A percentile compares a stretch with the other conserved stretches of the same genome.
Conservation (phyloP, 1,284 basidiomycete genomes). For the Limonomyces culmigenus region DNA sequence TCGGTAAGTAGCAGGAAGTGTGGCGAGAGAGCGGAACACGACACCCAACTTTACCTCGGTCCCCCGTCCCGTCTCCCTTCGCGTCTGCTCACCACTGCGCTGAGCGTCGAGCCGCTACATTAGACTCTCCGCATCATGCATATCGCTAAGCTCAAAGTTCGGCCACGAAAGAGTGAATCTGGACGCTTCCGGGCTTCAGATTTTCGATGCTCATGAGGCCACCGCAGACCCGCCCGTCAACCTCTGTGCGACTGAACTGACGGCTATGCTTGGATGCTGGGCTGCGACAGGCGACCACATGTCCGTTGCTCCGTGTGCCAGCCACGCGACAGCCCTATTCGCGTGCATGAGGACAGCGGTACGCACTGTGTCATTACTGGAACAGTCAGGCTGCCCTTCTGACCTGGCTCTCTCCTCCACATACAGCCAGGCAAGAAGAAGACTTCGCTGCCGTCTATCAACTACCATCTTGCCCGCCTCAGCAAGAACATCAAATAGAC, state of each 20-base stretch:
- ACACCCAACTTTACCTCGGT: not conserved
- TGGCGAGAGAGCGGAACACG: not conserved
- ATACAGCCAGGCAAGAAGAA: conserved; percentile 47
- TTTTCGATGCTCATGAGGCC: not conserved
- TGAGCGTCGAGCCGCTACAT: too few relatives aligned
- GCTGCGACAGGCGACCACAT: conserved; percentile 65
- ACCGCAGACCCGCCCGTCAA: conserved; percentile 30
- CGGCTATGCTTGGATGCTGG: conserved; percentile 83
- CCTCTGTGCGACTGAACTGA: conserved; percentile 63
- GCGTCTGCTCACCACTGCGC: not conserved
- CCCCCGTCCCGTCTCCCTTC: not conserved
- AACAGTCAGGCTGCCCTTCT: not conserved
- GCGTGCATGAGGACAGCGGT: conserved; percentile 82
- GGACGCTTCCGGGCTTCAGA: not conserved
- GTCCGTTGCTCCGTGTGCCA: conserved; percentile 44
- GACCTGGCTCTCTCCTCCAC: conserved; percentile 1
- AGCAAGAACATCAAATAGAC: conserved; percentile 56
- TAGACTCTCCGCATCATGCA: conserved; percentile 42
- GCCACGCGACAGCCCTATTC: conserved; percentile 51
- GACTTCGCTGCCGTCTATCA: conserved; percentile 56
- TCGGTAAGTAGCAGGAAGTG: too few relatives aligned
- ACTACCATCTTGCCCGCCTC: conserved; percentile 70
- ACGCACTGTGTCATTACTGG: conserved; percentile 17
- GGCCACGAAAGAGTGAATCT: conserved; percentile 56
- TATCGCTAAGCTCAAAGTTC: conserved; percentile 67